These are phyloP conservation scores for Globisporangium orthogonon DNA, from an alignment of 352 stramenopile species.

Conservation along the genomic window DNA sequence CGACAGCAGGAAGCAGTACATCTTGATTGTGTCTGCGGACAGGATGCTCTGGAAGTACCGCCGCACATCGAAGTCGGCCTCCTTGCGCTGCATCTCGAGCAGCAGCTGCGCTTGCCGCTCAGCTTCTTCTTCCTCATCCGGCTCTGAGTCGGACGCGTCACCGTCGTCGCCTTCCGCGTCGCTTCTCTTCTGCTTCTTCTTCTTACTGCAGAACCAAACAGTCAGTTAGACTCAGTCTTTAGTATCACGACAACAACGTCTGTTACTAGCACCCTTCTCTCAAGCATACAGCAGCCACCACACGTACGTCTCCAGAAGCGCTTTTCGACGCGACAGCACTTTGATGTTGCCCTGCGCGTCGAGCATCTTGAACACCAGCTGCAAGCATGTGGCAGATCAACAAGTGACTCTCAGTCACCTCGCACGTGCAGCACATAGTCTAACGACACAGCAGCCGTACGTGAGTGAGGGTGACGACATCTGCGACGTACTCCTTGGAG, in stretches of 20 bases:
- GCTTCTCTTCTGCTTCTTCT: conserved; percentile 17
- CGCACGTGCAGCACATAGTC: neutral
- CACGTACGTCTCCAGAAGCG: conserved; percentile 42
- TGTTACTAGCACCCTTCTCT: neutral
- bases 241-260: neutral
- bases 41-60: conserved; percentile 80
- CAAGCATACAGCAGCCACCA: neutral
- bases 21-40: conserved; percentile 73
- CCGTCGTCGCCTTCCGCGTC: conserved; percentile 19
- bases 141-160: conserved; percentile 38
- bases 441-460: conserved; percentile 21
- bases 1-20: conserved; percentile 73
- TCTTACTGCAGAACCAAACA: conserved; percentile 17
- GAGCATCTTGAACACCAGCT: conserved; percentile 86
- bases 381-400: neutral
- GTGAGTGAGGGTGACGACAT: conserved; percentile 85
- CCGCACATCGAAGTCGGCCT: conserved; percentile 79
- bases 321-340: conserved; percentile 70
- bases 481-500: conserved; percentile 52
- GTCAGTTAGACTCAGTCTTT: neutral
- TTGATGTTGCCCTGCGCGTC: conserved; percentile 83
- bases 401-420: neutral
- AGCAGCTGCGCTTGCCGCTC: conserved; percentile 61
- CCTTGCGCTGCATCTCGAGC: conserved; percentile 83
- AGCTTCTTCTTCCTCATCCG: conserved; percentile 69